Base-by-base conservation (phyloP, 202 grass and related monocot species). In the Carex arenaria region DNA sequence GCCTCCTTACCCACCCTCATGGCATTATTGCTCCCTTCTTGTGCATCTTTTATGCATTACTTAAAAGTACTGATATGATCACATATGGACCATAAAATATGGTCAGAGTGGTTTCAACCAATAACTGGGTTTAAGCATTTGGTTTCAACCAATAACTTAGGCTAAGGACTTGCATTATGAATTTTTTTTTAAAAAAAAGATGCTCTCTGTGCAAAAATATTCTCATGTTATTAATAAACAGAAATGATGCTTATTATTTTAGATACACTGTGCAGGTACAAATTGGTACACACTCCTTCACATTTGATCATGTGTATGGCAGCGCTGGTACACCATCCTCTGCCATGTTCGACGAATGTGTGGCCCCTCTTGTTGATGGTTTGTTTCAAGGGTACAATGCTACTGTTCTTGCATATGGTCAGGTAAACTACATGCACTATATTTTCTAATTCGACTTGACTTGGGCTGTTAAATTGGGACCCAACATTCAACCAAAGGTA, bases 341-440 rank as follows among this genome's bases (percentile, higher is more conserved):
- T 53, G 83, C 85, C 63, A 99, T 99, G 91, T 96, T 99, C 82
- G 93, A 99, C 36, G 91, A 92, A 84, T 99, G 93, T 84, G 93
- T 96, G 77, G 88, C 87, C 54, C 93, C 93, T 59, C 91, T 99
- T 82, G 93, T 99, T 78, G 96, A 99, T 51, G 96, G 93, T 10
- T 88, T 99, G 67, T 99, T 99, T 89, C 96, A 99, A 91, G 93
- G 96, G 11, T 99, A 99, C 86, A 99, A 96, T 88, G 96, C 96
- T 51, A 99, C 96, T 76, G 96, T 99, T 88, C 91, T 99, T 15
- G 96, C 96, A 59, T 99, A 99, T 79, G 96, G 96, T 82, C 96
- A 99, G 93, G 96, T 99, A 75, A 38, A 78, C 17, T 40, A 17
- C 7, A 19, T 60, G 54, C 8, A 60, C 53, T 78, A 54, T 5